These are phyloP conservation scores for Colletotrichum cordylinicola DNA, from an alignment of 2,329 filamentous ascomycete genomes.

Conservation along the genomic window DNA sequence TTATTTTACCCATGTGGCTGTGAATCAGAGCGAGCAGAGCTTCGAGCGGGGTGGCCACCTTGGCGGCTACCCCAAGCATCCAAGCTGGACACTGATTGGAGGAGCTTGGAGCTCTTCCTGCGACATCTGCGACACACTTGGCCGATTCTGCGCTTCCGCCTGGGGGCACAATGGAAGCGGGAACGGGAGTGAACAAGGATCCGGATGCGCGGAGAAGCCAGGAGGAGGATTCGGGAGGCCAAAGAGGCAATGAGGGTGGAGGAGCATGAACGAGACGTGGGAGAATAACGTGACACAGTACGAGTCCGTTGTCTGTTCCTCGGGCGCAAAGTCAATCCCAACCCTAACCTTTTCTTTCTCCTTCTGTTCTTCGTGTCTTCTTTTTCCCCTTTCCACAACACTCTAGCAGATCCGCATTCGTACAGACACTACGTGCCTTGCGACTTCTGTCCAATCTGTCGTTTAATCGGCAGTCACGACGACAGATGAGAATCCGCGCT, in stretches of 20 bases:
- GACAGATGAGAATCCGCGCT: slow-evolving; percentile 8
- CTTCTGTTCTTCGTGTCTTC: not conserved
- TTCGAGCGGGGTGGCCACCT: slow-evolving; percentile 5
- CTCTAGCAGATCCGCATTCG: not conserved
- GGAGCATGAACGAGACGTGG: not conserved
- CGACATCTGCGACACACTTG: slow-evolving; percentile 21
- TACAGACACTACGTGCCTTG: not conserved
- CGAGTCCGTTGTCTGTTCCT: not conserved
- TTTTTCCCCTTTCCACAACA: not conserved
- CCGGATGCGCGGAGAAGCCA: slow-evolving; percentile 2
- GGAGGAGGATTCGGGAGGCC: not conserved
- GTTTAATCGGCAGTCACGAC: not conserved
- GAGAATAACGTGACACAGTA: slow-evolving; percentile 5
- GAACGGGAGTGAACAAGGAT: slow-evolving; percentile 9
- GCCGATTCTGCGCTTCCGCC: slow-evolving; percentile 17
- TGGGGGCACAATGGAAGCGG: not conserved
- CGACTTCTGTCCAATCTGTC: not conserved
- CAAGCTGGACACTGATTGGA: slow-evolving; percentile 8
- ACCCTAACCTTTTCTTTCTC: not conserved
- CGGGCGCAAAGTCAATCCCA: slow-evolving; percentile 19
- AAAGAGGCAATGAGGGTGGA: not conserved
- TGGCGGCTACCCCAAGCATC: not conserved
- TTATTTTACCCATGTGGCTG: not conserved
- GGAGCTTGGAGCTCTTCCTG: slow-evolving; percentile 15
- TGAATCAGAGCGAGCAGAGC: not conserved